Evolutionary conservation across 75 land plant species (phyloP).

Genomic region (Selaginella moellendorffii): DNA sequence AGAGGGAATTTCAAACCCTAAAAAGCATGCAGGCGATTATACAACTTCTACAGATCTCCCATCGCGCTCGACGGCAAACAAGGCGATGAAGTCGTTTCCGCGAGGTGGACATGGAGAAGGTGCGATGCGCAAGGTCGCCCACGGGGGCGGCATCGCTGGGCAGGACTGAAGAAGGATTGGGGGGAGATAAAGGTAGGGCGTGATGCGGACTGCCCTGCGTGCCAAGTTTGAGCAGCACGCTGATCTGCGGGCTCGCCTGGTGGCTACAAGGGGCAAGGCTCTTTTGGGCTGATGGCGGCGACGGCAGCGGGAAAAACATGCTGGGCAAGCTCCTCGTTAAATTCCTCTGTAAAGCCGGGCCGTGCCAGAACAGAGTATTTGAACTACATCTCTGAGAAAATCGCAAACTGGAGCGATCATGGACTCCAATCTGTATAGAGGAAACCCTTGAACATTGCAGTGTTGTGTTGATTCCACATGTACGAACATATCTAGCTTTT

Average conservation of each 20-base stretch:
- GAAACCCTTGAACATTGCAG: no score
- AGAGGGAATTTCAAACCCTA: no score
- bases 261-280: neutral
- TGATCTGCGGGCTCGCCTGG: neutral
- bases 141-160: neutral
- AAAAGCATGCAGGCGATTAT: no score
- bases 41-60: neutral
- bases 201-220: conserved; percentile 6
- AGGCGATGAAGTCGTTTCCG: neutral
- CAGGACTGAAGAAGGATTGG: neutral
- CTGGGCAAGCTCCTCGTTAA: conserved; percentile 10
- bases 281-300: conserved; percentile 13
- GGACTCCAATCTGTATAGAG: no score
- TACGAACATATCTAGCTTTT: no score
- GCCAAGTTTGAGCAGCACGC: conserved; percentile 15
- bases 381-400: no score
- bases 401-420: no score
- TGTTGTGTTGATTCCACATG: no score
- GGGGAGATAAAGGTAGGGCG: neutral
- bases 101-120: neutral
- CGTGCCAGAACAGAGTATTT: no score
- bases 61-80: neutral
- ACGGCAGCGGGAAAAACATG: conserved; percentile 13
- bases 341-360: no score
- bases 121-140: neutral